Base-by-base conservation (phyloP, 129 eudicot genomes). In the Centaurea solstitialis region DNA sequence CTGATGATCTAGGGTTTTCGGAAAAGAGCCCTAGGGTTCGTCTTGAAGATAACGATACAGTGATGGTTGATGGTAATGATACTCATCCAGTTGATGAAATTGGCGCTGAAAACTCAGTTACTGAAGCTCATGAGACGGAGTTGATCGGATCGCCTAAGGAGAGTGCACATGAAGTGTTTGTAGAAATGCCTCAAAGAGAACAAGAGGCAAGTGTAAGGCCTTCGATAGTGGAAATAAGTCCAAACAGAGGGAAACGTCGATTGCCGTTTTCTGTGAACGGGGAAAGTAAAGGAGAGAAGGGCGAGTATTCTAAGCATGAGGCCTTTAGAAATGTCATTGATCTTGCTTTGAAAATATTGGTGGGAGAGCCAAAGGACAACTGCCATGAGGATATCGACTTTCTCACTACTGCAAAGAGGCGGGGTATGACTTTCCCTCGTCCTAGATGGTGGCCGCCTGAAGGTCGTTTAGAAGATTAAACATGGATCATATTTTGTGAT, bases 341-440 rank as follows among this genome's bases (percentile, higher is more conserved):
- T 66, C 59, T 6, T 5, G 72, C 66, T 59, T 77, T 68, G 64
- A 66, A 72, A 43, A 17, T 83, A 7, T 17, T 80, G 70, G 22
- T 10, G 21, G 18, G 35, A 5, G 79, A 23, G 74, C 61, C 18
- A 9, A 37, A 67, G 50, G 11, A 41, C n/a, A 38, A 17, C 6
- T 75, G 21, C 62, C 74, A 9, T 37, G 86, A 74, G 1, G 86
- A 77, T 47, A 53, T 66, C 26, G 87, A 89, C 57, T 70, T 87
- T 62, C 15, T 91, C 3, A 86, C 81, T 86, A 87, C 86, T 35
- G 91, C 91, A 8, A 89, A 87, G 83, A 70, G 43, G 76, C 78
- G 64, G 13, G 85, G 85, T 23, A 26, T 81, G 80, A 81, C 22
- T 47, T 77, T 90, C 18, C 97, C 91, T 50, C 79, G 81, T 35